Evolutionary conservation across 495 filamentous ascomycete genomes (phyloP).

Genomic region (Chaetomium fimeti): DNA sequence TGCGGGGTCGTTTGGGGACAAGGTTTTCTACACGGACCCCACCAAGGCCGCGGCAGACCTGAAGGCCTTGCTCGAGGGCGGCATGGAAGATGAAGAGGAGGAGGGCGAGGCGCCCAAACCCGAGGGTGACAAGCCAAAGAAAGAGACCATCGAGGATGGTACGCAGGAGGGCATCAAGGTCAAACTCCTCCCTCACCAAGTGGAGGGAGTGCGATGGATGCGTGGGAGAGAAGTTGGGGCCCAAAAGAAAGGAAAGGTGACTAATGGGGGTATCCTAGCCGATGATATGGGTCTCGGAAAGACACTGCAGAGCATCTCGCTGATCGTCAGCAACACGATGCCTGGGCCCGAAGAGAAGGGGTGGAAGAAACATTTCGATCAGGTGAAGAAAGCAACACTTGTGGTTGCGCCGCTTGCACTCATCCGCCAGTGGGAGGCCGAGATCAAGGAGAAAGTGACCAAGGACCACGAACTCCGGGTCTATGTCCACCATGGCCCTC

Average conservation of each 20-base stretch:
- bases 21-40: conserved; percentile 70
- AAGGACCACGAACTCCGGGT: conserved; percentile 68
- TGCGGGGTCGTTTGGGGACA: conserved; percentile 45
- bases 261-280: conserved; percentile 82
- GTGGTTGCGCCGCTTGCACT: conserved; percentile 93
- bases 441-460: conserved; percentile 77
- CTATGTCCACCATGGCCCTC: conserved; percentile 83
- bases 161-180: conserved; percentile 73
- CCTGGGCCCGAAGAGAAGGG: conserved; percentile 52
- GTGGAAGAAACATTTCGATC: conserved; percentile 59
- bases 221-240: conserved; percentile 78
- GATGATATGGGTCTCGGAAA: conserved; percentile 89
- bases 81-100: conserved; percentile 75
- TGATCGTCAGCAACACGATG: conserved; percentile 80
- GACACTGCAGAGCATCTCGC: conserved; percentile 75
- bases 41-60: conserved; percentile 78
- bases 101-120: conserved; percentile 35
- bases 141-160: conserved; percentile 35
- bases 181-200: conserved; percentile 84
- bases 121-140: conserved; percentile 21
- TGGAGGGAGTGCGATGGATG: conserved; percentile 94
- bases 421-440: conserved; percentile 95
- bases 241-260: conserved; percentile 71
- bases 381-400: conserved; percentile 73
- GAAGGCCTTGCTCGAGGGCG: conserved; percentile 82